Conservation (phyloP, 2,329 filamentous ascomycete genomes). For the Paecilomyces fulvus region DNA sequence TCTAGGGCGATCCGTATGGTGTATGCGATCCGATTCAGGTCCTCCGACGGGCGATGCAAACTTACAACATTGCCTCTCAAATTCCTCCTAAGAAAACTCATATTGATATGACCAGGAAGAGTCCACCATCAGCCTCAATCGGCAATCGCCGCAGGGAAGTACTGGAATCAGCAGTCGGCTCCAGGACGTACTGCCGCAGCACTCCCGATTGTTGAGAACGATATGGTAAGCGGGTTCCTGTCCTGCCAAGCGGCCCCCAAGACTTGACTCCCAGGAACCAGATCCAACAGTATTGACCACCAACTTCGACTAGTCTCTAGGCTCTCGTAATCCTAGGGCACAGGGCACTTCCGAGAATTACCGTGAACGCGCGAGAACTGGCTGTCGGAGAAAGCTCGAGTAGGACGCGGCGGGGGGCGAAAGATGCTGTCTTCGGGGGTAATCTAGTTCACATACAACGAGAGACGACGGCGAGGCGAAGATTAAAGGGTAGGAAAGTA, state of each 20-base stretch:
- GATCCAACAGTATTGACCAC: neutral
- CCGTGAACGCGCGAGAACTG: neutral
- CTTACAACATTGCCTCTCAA: conserved; percentile 32
- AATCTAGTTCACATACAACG: neutral
- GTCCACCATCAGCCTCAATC: conserved; percentile 20
- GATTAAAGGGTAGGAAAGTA: conserved; percentile 10
- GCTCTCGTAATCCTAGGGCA: neutral
- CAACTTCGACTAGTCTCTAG: neutral
- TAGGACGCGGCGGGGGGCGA: neutral
- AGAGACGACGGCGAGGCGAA: conserved; percentile 5
- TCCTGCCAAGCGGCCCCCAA: neutral
- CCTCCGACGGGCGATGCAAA: conserved; percentile 9
- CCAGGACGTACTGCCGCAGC: conserved; percentile 7
- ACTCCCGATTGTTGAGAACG: conserved; percentile 8
- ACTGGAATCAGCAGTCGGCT: conserved; percentile 10
- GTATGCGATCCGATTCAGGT: neutral
- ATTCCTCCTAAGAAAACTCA: conserved; percentile 34
- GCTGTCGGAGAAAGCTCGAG: neutral
- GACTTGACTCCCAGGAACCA: neutral
- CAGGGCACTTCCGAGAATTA: neutral
- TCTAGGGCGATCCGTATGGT: neutral
- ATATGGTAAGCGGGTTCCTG: neutral
- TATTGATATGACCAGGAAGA: conserved; percentile 18
- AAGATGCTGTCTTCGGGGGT: neutral
- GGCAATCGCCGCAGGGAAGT: conserved; percentile 8